Evolutionary conservation across 2,329 filamentous ascomycete genomes (phyloP).

Genomic region (Arthrobotrys conoides): DNA sequence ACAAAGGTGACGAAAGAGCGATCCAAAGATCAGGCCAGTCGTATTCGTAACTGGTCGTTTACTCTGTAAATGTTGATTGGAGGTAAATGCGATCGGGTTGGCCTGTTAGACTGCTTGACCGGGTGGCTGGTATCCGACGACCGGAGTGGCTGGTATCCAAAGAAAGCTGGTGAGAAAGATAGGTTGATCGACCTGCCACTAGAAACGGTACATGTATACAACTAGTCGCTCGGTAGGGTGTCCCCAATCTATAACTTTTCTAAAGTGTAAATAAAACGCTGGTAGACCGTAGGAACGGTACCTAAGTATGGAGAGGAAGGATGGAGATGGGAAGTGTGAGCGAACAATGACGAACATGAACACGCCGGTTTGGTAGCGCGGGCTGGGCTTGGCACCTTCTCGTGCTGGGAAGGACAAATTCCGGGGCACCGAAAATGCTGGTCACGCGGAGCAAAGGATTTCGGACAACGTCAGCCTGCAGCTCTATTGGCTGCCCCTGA

Average conservation of each 20-base stretch:
- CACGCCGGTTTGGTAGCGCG: conserved; percentile 32
- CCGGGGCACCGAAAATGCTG: conserved; percentile 47
- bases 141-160: conserved; percentile 3
- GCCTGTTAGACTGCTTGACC: background rate
- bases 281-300: conserved; percentile 5
- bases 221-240: background rate
- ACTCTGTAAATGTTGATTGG: conserved; percentile 7
- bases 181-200: background rate
- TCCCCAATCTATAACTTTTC: background rate
- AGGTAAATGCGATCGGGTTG: background rate
- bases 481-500: conserved; percentile 50
- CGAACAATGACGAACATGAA: conserved; percentile 51
- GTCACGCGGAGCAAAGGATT: conserved; percentile 38
- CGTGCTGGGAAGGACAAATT: conserved; percentile 34
- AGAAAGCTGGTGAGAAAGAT: background rate
- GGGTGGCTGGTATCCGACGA: conserved; percentile 16
- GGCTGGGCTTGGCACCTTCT: conserved; percentile 30
- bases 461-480: conserved; percentile 45
- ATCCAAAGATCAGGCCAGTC: conserved; percentile 6
- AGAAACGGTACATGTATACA: background rate
- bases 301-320: conserved; percentile 20
- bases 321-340: conserved; percentile 45
- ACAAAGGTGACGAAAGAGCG: background rate
- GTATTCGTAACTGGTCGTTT: background rate
- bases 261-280: background rate